Base-by-base conservation (phyloP, 306 rosid species). In the Quercus wislizeni region DNA sequence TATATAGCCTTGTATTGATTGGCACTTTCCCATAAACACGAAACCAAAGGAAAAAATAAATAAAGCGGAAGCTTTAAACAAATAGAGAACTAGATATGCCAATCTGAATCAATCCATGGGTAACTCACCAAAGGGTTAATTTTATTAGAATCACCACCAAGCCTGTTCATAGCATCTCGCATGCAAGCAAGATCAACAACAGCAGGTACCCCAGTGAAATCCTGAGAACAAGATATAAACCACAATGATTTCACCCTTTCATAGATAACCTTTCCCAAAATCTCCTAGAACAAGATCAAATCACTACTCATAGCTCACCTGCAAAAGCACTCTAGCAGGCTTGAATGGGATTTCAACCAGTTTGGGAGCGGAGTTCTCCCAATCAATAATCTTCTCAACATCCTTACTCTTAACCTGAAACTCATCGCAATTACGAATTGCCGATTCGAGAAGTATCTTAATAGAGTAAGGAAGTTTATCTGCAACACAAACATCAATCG, bases 161-260 rank as follows among this genome's bases (percentile, higher is more conserved):
- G 98, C 23, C 41, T 89, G 86, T 91, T 95, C 99, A 95, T 95
- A 0, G 99, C 99, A 79, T 95, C 99, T 63, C 99, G 86, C 99
- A 92, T 95, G 74, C 96, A 89, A 82, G 99, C 99, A 79, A 95
- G 98, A 84, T 95, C 99, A 88, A 95, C 97, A 64, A 95, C 98
- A 80, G 94, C 96, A n/a, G 97, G 97, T 18, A 95, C 98, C 19
- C 99, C 99, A 56, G 98, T 93, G 85, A 95, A 95, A 81, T 95
- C 99, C 99, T 95, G 91, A 81, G 35, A 76, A 73, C 12, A 33
- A 79, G 74, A 83, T 72, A 15, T 69, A 74, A 58, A 49, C 5
- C 76, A 31, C 77, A 56, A 74, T 65, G 77, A 83, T 28, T 70
- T 59, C 41, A 61, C 63, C 58, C 62, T 61, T 56, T 52, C 8